Evolutionary conservation across 257 asterid genomes (phyloP), one percentile per base, ranked within the genome.

Genomic region (Nicotiana tomentosiformis): DNA sequence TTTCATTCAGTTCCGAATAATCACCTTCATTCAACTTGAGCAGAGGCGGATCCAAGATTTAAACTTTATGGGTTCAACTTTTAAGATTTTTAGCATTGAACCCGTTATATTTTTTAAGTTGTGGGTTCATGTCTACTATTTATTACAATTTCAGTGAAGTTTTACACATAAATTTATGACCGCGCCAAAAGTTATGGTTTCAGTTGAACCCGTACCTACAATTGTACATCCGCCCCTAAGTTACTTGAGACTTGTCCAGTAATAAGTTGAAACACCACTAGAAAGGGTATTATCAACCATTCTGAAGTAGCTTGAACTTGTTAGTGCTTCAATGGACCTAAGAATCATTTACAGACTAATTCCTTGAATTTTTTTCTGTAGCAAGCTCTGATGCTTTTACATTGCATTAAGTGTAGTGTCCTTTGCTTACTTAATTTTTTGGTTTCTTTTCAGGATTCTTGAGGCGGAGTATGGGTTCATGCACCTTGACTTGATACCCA

Each of bases 381-480:
- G 76, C 15, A 30, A 4, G 15, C 49, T 4, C 3, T 49, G 37
- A 49, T 49, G 16, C 64, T 7, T 29, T 51, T 74, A 49, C 4
- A 15, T 15, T 74, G 43, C 2, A 74, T 49, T 23, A 7, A 74
- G 23, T 23, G 18, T 49, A 7, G 29, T 11, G 62, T 3, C 9
- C 0, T 67, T 74, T 51, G 17, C 80, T 51, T 49, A 1, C 80
- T 51, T 51, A 69, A 69, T 10, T 43, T 46, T 46, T 49, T 66
- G 65, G 76, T 66, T 20, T 66, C 11, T 46, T 81, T 12, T 61
- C 33, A 95, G 99, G 90, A 94, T 94, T 83, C 74, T 95, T 69
- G 97, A 91, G 49, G 97, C 96, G 14, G 95, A 95, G 0, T 92
- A 95, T 82, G 99, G 99, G 82, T 83, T 94, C 23, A 77, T 95